Evolutionary conservation across 768 basidiomycete species (phyloP).

Genomic region (Mycena filopes): DNA sequence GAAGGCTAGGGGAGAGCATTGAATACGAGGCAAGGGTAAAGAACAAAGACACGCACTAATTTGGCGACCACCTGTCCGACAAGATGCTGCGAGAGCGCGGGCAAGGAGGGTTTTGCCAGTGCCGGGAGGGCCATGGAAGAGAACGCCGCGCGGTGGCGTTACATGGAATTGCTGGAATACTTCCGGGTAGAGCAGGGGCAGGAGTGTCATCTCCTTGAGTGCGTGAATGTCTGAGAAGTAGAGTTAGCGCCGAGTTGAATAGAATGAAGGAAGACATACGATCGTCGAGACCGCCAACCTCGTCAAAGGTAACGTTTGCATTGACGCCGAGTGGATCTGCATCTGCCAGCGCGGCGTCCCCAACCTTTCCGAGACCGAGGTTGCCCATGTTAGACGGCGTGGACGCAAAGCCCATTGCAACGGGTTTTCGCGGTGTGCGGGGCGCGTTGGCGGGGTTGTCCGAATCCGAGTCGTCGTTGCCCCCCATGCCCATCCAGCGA

Average conservation of each 20-base stretch:
- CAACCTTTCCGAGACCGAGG: constrained; percentile 84
- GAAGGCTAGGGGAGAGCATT: constrained; percentile 78
- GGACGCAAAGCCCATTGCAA: constrained; percentile 64
- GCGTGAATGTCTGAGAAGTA: constrained; percentile 86
- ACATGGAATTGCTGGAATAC: constrained; percentile 95
- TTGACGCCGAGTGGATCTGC: constrained; percentile 96
- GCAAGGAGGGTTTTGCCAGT: constrained; percentile 97
- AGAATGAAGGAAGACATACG: constrained; percentile 61
- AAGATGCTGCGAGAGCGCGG: constrained; percentile 92
- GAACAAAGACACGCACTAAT: constrained; percentile 70
- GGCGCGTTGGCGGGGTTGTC: constrained; percentile 49
- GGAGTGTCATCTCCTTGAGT: constrained; percentile 98
- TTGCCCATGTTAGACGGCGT: constrained; percentile 90
- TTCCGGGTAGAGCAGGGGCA: constrained; percentile 96
- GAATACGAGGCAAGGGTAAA: neutral
- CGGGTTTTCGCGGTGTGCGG: constrained; percentile 73
- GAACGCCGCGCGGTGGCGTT: constrained; percentile 94
- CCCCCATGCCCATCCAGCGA: constrained; percentile 79
- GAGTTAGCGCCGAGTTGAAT: constrained; percentile 7
- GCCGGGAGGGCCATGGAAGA: constrained; percentile 98
- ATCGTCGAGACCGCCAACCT: constrained; percentile 95
- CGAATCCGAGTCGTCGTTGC: constrained; percentile 82
- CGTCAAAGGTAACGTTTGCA: constrained; percentile 93
- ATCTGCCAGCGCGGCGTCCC: constrained; percentile 89
- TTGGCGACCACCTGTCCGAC: constrained; percentile 84